Base-by-base conservation (phyloP, 2,329 filamentous ascomycete species). In the Ceratocystis cacaofunesta region DNA sequence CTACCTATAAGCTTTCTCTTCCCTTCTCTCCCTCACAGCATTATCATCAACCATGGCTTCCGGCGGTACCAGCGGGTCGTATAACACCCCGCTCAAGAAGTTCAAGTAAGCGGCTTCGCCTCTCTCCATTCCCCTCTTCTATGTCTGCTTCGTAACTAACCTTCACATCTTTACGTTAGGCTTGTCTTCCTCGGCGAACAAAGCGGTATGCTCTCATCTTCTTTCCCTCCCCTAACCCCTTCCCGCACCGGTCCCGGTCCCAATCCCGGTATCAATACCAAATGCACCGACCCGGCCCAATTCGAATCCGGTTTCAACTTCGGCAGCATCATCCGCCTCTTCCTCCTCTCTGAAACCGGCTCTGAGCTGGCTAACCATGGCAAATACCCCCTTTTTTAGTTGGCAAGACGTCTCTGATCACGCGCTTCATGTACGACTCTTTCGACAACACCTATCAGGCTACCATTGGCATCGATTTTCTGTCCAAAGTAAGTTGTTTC, bases 381-480 rank as follows among this genome's bases (percentile, higher is more conserved):
- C 19, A 30, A 60, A 69, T 68, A 63, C 58, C 66, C 46, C 22
- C 19, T 41, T 43, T 64, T 69, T 41, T 75, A 97, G 94, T 99
- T 72, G 94, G 94, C 75, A 99, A 99, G 80, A 99, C 94, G 41
- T 99, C 94, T 68, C 80, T 99, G 72, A 99, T 99, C 76, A 99
- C 94, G 70, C 87, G 94, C 70, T 99, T 99, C 82, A 99, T 99
- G 94, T 99, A 99, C 82, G 94, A 99, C 78, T 97, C 94, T 61
- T 99, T 99, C 81, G 94, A 99, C 81, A 96, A 95, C 79, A 97
- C 92, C 82, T 99, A 99, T 79, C 94, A 99, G 78, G 94, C 94
- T 66, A 99, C 94, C 48, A 97, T 99, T 74, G 94, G 94, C 73
- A 99, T 99, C 79, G 94, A 99, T 78, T 99, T 99, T 75, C 85